Conservation (phyloP, 2,329 filamentous ascomycete genomes). For the Exophiala xenobiotica region DNA sequence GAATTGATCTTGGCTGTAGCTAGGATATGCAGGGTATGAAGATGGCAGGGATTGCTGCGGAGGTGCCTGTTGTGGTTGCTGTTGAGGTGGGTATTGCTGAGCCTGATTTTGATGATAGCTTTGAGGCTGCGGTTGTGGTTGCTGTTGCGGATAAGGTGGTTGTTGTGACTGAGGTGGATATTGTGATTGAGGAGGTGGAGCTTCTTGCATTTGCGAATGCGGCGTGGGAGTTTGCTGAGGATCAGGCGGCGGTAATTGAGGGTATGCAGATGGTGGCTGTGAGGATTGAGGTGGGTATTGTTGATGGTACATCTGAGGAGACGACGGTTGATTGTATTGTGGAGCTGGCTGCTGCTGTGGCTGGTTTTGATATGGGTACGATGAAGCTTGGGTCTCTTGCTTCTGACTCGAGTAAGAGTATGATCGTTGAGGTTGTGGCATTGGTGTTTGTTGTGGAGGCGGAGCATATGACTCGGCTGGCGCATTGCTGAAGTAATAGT, state of each 20-base stretch:
- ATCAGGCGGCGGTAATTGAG: conserved; percentile 23
- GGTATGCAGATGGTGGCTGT: conserved; percentile 24
- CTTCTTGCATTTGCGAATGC: conserved; percentile 15
- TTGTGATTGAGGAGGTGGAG: conserved; percentile 14
- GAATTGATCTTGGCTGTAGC: conserved; percentile 62
- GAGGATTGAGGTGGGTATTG: conserved; percentile 20
- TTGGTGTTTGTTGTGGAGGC: conserved; percentile 53
- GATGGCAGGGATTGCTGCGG: conserved; percentile 35
- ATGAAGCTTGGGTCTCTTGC: conserved; percentile 17
- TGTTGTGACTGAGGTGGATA: conserved; percentile 14
- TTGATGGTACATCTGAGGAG: conserved; percentile 25
- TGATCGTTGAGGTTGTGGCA: conserved; percentile 38
- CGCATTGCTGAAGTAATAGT: conserved; percentile 73
- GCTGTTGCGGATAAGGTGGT: conserved; percentile 15
- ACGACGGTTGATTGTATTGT: conserved; percentile 24
- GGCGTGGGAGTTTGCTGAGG: conserved; percentile 21
- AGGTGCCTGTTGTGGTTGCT: conserved; percentile 12
- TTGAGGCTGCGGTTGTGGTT: conserved; percentile 9
- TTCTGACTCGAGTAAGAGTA: conserved; percentile 29
- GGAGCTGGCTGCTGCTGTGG: conserved; percentile 6
- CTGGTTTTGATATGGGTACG: conserved; percentile 23
- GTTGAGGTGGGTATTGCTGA: conserved; percentile 14
- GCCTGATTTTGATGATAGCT: conserved; percentile 13
- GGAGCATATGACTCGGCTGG: conserved; percentile 48
- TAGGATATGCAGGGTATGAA: conserved; percentile 42